A percentile compares a stretch with the other conserved stretches of the same genome.
phyloP scores from a whole-genome alignment of 352 stramenopile genomes.

The Globisporangium heterothallicum region DNA sequence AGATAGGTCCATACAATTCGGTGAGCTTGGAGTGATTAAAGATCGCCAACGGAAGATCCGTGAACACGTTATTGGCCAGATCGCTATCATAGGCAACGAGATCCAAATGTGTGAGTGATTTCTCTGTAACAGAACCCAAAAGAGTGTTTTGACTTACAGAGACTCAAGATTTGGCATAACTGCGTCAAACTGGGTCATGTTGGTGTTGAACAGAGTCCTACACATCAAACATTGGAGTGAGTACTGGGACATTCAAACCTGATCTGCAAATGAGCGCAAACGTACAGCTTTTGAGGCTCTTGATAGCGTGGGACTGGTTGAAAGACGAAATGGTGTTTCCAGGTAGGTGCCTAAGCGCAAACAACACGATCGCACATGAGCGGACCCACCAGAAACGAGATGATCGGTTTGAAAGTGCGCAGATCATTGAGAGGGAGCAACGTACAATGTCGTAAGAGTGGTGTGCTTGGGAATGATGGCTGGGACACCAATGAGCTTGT shows the following conservation, averaged over 20 bases:
- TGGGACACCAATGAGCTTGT: conserved; percentile 4
- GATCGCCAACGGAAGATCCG: conserved; percentile 1
- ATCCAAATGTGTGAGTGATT: background rate
- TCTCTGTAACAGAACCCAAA: background rate
- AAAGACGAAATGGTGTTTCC: background rate
- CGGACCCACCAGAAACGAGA: too few relatives aligned
- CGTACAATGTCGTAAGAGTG: conserved; percentile 2
- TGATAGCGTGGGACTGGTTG: background rate
- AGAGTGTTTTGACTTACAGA: conserved; percentile 1
- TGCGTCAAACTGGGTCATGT: conserved; percentile 1
- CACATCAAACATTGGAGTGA: background rate
- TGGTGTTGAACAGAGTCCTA: conserved; percentile 1
- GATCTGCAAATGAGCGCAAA: background rate
- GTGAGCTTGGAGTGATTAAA: conserved; percentile 5
- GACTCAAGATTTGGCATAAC: conserved; percentile 2
- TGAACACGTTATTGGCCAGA: background rate
- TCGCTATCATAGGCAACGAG: background rate
- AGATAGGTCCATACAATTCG: background rate
- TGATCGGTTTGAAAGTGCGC: too few relatives aligned
- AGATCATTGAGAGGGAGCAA: background rate
- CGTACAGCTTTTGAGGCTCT: background rate
- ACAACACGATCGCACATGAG: too few relatives aligned
- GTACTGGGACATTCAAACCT: background rate
- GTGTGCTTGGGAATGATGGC: background rate
- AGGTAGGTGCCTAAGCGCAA: background rate